Percentiles rank a stretch among this genome's conserved stretches.
phyloP scores from a whole-genome alignment of 2,329 filamentous ascomycete species.

The Calonectria montana region DNA sequence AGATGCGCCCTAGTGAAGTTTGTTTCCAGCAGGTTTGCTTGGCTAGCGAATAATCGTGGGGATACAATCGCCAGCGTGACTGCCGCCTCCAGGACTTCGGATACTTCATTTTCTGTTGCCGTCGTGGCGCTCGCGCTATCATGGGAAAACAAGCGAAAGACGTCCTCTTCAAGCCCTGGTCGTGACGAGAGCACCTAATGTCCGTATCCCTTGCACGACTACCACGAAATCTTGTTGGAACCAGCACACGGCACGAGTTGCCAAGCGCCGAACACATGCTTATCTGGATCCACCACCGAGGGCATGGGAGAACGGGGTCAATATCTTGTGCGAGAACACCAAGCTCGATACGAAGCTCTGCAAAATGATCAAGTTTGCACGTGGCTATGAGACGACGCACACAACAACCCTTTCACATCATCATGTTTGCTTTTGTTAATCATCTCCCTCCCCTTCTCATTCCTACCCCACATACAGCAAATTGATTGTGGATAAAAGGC shows the following conservation, averaged over 20 bases:
- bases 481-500: neutral
- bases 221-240: neutral
- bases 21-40: slow-evolving; percentile 7
- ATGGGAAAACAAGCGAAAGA: neutral
- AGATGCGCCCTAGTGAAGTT: slow-evolving; percentile 8
- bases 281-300: neutral
- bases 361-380: slow-evolving; percentile 8
- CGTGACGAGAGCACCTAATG: neutral
- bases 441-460: neutral
- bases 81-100: neutral
- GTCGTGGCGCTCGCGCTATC: slow-evolving; percentile 8
- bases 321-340: neutral
- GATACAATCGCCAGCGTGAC: neutral
- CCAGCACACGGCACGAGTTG: neutral
- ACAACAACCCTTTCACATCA: neutral
- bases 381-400: slow-evolving; percentile 18
- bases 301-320: neutral
- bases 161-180: neutral
- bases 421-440: neutral
- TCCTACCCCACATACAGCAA: neutral
- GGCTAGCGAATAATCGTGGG: neutral
- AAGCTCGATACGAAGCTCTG: neutral
- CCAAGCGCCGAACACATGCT: neutral
- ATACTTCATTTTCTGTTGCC: slow-evolving; percentile 1
- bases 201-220: neutral